phyloP scores from a whole-genome alignment of 2,329 filamentous ascomycete genomes.

The Cercospora berteroae region DNA sequence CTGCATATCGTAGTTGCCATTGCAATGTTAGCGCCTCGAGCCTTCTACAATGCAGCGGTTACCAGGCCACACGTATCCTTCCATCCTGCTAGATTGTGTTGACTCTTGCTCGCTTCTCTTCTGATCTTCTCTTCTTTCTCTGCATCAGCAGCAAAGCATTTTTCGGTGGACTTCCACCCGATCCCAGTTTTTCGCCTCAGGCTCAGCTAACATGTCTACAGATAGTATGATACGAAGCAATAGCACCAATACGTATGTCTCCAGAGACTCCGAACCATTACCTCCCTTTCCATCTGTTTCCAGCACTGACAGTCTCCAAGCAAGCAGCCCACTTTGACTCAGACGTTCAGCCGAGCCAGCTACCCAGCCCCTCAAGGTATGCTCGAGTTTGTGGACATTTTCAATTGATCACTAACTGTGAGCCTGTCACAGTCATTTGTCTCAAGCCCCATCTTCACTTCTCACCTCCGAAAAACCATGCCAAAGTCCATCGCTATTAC shows the following conservation, averaged over 20 bases:
- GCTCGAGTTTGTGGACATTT: neutral
- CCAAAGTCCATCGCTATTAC: neutral
- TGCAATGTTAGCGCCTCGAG: neutral
- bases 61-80: neutral
- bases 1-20: neutral
- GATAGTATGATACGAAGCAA: neutral
- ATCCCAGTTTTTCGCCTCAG: neutral
- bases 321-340: neutral
- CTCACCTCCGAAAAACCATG: neutral
- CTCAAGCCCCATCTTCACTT: neutral
- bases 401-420: neutral
- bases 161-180: neutral
- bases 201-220: neutral
- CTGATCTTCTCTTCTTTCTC: neutral
- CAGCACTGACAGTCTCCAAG: neutral
- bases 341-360: neutral
- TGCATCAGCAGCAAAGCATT: neutral
- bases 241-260: neutral
- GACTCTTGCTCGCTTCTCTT: neutral
- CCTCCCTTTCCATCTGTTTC: too few species aligned
- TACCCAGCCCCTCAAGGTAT: neutral
- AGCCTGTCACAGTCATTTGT: neutral
- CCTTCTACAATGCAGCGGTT: neutral
- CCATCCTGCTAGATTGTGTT: neutral
- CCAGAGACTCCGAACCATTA: neutral